These are phyloP conservation scores for Coprinellus micaceus DNA, from an alignment of 768 basidiomycete species.

Conservation along the genomic window DNA sequence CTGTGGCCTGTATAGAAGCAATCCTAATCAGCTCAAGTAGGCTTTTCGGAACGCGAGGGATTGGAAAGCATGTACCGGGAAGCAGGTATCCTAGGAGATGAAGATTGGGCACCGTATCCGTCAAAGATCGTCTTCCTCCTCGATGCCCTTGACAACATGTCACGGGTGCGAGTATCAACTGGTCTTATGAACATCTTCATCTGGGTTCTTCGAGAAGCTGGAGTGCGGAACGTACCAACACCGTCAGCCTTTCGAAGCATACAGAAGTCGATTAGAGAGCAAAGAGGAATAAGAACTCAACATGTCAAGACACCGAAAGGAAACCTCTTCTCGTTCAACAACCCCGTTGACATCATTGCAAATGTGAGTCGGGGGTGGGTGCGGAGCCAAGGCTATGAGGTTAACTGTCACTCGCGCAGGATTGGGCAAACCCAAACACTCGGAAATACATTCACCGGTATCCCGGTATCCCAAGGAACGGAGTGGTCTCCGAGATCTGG, in stretches of 20 bases:
- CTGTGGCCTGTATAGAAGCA: no score
- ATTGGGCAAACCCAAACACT: slow-evolving; percentile 29
- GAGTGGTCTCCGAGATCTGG: slow-evolving; percentile 28
- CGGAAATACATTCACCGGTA: slow-evolving; percentile 24
- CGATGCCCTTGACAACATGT: slow-evolving; percentile 30
- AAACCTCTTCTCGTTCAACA: slow-evolving; percentile 29
- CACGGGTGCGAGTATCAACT: slow-evolving; percentile 25
- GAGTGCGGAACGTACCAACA: slow-evolving; percentile 20
- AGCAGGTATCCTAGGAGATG: not conserved
- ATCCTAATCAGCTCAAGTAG: no score
- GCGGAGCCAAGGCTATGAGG: not conserved
- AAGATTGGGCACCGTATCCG: slow-evolving; percentile 12
- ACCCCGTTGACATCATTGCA: slow-evolving; percentile 21
- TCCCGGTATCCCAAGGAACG: slow-evolving; percentile 23
- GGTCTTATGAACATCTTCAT: slow-evolving; percentile 28
- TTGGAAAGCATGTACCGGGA: not conserved
- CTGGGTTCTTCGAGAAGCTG: slow-evolving; percentile 26
- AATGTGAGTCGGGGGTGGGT: slow-evolving; percentile 17
- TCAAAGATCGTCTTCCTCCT: slow-evolving; percentile 19
- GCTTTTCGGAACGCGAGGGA: no score
- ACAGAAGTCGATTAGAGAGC: slow-evolving; percentile 16
- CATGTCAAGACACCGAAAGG: slow-evolving; percentile 21
- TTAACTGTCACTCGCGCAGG: slow-evolving; percentile 15
- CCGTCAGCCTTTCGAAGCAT: slow-evolving; percentile 15
- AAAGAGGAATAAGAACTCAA: slow-evolving; percentile 18